Conservation (phyloP, 169 alveolate genomes). For the Toxoplasma gondii region DNA sequence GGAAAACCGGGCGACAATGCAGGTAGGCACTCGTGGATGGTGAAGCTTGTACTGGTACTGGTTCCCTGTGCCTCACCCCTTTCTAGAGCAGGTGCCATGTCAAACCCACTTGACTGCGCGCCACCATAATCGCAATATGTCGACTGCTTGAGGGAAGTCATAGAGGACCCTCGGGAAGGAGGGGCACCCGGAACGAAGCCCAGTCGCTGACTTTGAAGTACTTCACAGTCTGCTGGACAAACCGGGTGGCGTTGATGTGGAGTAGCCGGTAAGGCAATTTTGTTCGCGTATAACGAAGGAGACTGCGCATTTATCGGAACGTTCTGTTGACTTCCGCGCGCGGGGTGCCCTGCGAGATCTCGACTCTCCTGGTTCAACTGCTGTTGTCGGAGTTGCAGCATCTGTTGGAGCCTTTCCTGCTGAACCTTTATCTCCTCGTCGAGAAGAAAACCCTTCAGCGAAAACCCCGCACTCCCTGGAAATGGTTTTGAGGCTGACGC, state of each 20-base stretch:
- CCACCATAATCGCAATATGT: background rate
- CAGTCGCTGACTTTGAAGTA: background rate
- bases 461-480: background rate
- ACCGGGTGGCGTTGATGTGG: background rate
- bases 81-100: background rate
- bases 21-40: no score
- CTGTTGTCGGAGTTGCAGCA: slow-evolving; percentile 30
- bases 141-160: background rate
- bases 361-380: background rate
- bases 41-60: no score
- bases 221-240: background rate
- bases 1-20: no score
- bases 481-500: background rate
- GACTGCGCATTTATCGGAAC: no score
- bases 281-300: no score
- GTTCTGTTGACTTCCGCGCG: background rate
- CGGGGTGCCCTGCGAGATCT: background rate
- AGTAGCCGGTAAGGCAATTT: no score
- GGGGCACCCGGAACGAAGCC: background rate
- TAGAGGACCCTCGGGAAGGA: background rate
- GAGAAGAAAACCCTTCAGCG: slow-evolving; percentile 5
- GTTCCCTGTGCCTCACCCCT: no score
- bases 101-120: background rate
- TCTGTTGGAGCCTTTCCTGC: slow-evolving; percentile 16
- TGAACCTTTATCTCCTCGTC: slow-evolving; percentile 27